These are phyloP conservation scores for Apiospora kogelbergensis DNA, from an alignment of 2,329 filamentous ascomycete genomes.

Conservation along the genomic window DNA sequence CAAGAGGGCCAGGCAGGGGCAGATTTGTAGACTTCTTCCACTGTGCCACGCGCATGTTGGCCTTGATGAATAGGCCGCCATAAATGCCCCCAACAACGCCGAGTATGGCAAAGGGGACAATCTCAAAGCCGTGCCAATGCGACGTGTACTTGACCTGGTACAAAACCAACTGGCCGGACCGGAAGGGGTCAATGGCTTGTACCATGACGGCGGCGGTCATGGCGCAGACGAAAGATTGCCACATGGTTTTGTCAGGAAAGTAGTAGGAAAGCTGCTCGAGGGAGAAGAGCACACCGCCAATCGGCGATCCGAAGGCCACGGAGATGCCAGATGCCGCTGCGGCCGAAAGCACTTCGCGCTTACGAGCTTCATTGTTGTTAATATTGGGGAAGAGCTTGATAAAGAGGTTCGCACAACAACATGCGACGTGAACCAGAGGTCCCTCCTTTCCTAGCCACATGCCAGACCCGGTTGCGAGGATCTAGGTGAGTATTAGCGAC, in stretches of 20 bases:
- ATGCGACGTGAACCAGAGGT: slow-evolving; percentile 91
- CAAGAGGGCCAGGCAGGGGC: slow-evolving; percentile 68
- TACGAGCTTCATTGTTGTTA: slow-evolving; percentile 88
- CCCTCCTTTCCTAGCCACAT: slow-evolving; percentile 98
- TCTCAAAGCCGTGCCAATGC: slow-evolving; percentile 92
- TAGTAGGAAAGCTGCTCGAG: slow-evolving; percentile 98
- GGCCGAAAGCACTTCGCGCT: slow-evolving; percentile 88
- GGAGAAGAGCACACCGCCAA: slow-evolving; percentile 92
- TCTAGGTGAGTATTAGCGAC: slow-evolving; percentile 50
- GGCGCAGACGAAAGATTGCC: slow-evolving; percentile 98
- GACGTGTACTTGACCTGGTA: slow-evolving; percentile 94
- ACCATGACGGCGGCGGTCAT: slow-evolving; percentile 97
- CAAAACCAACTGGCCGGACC: slow-evolving; percentile 90
- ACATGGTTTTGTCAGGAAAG: slow-evolving; percentile 99
- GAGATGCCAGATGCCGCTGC: slow-evolving; percentile 91
- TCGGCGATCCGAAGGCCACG: slow-evolving; percentile 90
- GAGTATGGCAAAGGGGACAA: slow-evolving; percentile 82
- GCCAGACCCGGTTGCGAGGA: slow-evolving; percentile 87
- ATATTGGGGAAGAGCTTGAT: slow-evolving; percentile 85
- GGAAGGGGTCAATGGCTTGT: slow-evolving; percentile 90
- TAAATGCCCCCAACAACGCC: slow-evolving; percentile 92
- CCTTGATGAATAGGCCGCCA: slow-evolving; percentile 89
- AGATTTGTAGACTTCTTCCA: slow-evolving; percentile 71
- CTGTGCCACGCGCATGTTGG: slow-evolving; percentile 82
- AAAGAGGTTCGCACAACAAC: slow-evolving; percentile 91